Conservation (phyloP, 129 eudicot genomes). For the Centaurea solstitialis region DNA sequence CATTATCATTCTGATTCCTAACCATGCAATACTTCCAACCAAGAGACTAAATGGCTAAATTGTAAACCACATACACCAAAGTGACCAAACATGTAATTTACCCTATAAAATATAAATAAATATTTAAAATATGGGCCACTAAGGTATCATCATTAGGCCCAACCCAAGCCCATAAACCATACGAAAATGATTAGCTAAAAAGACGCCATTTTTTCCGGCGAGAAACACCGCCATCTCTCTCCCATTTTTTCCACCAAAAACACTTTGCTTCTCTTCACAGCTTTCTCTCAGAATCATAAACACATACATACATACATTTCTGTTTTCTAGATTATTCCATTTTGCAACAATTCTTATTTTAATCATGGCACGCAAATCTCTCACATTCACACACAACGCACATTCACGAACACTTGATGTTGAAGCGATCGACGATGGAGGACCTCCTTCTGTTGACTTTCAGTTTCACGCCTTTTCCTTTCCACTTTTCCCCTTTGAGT, state of each 20-base stretch:
- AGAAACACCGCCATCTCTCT: slow-evolving; percentile 21
- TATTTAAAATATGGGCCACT: too few relatives aligned
- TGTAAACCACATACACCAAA: too few relatives aligned
- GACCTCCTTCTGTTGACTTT: slow-evolving; percentile 32
- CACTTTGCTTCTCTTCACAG: slow-evolving; percentile 40
- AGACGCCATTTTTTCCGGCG: slow-evolving; percentile 30
- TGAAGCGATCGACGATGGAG: slow-evolving; percentile 24
- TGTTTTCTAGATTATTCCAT: not conserved
- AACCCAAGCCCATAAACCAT: slow-evolving; percentile 3
- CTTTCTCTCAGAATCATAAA: not conserved
- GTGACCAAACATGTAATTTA: too few relatives aligned
- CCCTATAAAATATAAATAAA: too few relatives aligned
- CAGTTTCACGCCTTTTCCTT: slow-evolving; percentile 33
- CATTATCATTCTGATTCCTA: too few relatives aligned
- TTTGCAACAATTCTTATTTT: not conserved
- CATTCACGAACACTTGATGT: slow-evolving; percentile 26
- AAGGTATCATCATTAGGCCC: not conserved
- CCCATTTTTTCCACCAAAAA: not conserved
- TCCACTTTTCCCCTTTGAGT: slow-evolving; percentile 47
- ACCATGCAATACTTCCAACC: too few relatives aligned
- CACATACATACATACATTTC: too few relatives aligned
- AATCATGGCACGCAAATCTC: slow-evolving; percentile 5
- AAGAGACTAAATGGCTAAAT: too few relatives aligned
- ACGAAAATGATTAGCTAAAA: not conserved
- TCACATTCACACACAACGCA: slow-evolving; percentile 21